Conservation (phyloP, 2,329 filamentous ascomycete species). For the Chaetomium sp. region DNA sequence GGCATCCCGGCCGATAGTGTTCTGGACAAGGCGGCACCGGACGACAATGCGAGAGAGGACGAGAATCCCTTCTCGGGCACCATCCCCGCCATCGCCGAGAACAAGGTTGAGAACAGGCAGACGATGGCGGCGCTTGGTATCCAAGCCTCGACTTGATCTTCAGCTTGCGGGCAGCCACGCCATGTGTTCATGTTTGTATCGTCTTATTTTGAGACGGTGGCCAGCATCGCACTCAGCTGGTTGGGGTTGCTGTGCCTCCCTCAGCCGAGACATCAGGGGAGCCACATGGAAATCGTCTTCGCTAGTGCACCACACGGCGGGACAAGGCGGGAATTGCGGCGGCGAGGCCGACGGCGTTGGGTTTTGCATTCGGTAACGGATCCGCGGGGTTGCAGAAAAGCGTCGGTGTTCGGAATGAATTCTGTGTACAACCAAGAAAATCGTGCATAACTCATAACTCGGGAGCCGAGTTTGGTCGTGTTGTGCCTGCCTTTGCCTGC, state of each 20-base stretch:
- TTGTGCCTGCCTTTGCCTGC: background rate
- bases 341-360: background rate
- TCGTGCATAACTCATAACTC: background rate
- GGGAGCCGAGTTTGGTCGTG: background rate
- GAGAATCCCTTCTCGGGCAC: conserved; percentile 28
- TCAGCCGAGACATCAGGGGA: background rate
- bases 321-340: background rate
- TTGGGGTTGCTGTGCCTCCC: background rate
- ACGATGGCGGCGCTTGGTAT: conserved; percentile 13
- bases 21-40: background rate
- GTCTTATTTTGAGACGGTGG: background rate
- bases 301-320: background rate
- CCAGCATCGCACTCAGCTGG: background rate
- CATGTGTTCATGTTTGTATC: background rate
- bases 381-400: background rate
- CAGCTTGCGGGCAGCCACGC: background rate
- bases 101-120: conserved; percentile 23
- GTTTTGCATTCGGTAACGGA: background rate
- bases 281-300: background rate
- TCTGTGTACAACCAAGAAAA: background rate
- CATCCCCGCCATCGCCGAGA: conserved; percentile 19
- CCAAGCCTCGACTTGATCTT: conserved; percentile 2
- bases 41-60: conserved; percentile 8
- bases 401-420: background rate
- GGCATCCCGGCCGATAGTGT: conserved; percentile 17